Evolutionary conservation across 2,329 filamentous ascomycete genomes (phyloP).

Genomic region (Fusarium bulbicola): DNA sequence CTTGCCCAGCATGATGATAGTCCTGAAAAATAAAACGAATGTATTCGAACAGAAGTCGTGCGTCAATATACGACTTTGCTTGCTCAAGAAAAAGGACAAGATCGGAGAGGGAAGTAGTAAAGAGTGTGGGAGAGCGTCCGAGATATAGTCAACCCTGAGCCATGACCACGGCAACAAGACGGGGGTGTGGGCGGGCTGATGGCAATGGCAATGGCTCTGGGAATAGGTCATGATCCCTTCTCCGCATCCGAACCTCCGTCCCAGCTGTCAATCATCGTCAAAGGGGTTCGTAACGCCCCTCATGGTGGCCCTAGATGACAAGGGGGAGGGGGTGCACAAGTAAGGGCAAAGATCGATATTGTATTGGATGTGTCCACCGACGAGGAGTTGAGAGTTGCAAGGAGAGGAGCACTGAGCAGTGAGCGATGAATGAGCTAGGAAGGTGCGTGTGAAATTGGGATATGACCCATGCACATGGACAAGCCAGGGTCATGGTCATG

Average conservation of each 20-base stretch:
- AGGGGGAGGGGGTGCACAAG: constrained; percentile 35
- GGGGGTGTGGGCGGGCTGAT: constrained; percentile 6
- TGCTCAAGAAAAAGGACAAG: constrained; percentile 25
- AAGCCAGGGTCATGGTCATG: background rate
- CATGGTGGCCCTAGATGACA: constrained; percentile 26
- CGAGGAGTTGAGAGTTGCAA: background rate
- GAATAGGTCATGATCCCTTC: constrained; percentile 24
- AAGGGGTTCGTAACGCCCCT: constrained; percentile 35
- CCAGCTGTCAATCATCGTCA: constrained; percentile 35
- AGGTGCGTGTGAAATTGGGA: constrained; percentile 16
- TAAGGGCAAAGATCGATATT: constrained; percentile 33
- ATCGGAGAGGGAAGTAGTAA: background rate
- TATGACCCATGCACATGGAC: constrained; percentile 34
- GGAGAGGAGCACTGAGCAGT: background rate
- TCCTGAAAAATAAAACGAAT: constrained; percentile 26
- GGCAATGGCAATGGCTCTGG: constrained; percentile 4
- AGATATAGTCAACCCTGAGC: constrained; percentile 30
- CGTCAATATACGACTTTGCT: constrained; percentile 35
- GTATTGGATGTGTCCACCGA: constrained; percentile 15
- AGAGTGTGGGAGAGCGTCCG: constrained; percentile 23
- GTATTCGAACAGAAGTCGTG: constrained; percentile 28
- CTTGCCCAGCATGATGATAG: constrained; percentile 34
- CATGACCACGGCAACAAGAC: constrained; percentile 20
- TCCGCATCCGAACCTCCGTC: constrained; percentile 34
- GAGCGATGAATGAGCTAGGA: background rate